Conservation (phyloP, 2,329 filamentous ascomycete genomes). For the Fusarium pseudonygamai region DNA sequence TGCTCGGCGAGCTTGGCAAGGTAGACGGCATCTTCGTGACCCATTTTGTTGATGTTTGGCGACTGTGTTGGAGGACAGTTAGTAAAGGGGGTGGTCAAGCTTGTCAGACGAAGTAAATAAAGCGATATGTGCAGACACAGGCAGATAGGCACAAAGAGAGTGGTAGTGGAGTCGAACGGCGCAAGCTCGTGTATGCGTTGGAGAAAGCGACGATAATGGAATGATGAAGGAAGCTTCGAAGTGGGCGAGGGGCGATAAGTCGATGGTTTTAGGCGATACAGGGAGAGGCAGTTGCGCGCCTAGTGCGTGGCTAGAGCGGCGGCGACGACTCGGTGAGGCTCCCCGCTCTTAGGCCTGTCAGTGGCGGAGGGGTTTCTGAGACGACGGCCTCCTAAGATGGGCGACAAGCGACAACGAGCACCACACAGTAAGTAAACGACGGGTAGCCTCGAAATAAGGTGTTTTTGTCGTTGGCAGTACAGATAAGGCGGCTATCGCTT, state of each 20-base stretch:
- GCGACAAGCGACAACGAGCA: constrained; percentile 15
- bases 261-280: constrained; percentile 30
- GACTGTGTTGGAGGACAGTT: constrained; percentile 37
- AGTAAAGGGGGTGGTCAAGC: constrained; percentile 36
- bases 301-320: constrained; percentile 40
- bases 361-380: constrained; percentile 42
- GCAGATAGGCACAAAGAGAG: constrained; percentile 33
- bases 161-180: constrained; percentile 14
- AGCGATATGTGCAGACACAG: constrained; percentile 19
- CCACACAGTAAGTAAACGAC: neutral
- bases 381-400: constrained; percentile 29
- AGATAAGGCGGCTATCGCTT: constrained; percentile 20
- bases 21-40: constrained; percentile 99
- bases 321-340: constrained; percentile 45
- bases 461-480: constrained; percentile 21
- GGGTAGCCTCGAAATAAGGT: constrained; percentile 7
- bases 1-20: constrained; percentile 99
- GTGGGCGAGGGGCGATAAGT: constrained; percentile 22
- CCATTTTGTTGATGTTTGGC: constrained; percentile 75
- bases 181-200: constrained; percentile 22
- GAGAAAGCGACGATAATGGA: constrained; percentile 11
- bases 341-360: constrained; percentile 43
- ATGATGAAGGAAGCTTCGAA: constrained; percentile 22
- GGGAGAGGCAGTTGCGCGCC: constrained; percentile 39
- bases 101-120: constrained; percentile 33